These are phyloP conservation scores for Rhodotorula babjevae DNA, from an alignment of 768 basidiomycete genomes.

Conservation along the genomic window DNA sequence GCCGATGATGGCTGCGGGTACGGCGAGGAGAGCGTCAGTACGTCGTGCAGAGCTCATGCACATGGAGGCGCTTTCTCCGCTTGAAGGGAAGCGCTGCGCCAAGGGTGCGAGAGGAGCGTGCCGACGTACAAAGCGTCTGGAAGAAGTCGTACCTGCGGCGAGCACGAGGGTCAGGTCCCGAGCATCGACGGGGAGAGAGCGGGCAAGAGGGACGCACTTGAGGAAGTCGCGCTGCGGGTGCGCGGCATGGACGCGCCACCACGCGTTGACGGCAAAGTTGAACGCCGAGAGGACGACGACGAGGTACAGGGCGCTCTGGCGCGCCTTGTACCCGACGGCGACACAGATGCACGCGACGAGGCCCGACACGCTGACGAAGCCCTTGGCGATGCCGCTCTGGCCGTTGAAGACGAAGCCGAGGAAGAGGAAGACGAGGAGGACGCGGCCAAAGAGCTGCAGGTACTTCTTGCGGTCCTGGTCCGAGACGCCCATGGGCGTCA, in stretches of 20 bases:
- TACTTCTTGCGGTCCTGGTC: constrained; percentile 99
- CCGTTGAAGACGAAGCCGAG: constrained; percentile 71
- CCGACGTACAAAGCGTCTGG: constrained; percentile 61
- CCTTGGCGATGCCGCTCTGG: constrained; percentile 30
- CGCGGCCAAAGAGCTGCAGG: constrained; percentile 87
- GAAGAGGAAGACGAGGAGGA: constrained; percentile 98
- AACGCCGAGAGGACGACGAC: constrained; percentile 85
- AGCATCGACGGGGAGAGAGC: background rate
- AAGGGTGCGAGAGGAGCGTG: background rate
- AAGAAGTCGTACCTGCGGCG: constrained; percentile 86
- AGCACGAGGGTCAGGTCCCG: constrained; percentile 23
- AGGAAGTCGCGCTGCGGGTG: constrained; percentile 98
- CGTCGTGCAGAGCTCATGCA: too few relatives aligned
- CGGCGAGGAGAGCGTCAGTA: background rate
- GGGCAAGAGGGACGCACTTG: constrained; percentile 62
- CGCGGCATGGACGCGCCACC: constrained; percentile 86
- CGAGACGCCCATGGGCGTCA: constrained; percentile 59
- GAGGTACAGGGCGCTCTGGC: constrained; percentile 95
- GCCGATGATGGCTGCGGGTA: constrained; percentile 64
- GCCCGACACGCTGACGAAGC: constrained; percentile 77
- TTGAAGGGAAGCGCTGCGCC: too few relatives aligned
- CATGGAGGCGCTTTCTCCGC: too few relatives aligned
- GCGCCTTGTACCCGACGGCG: constrained; percentile 97
- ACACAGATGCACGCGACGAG: constrained; percentile 92
- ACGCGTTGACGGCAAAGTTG: constrained; percentile 77